Conservation (phyloP, 106 monocot species). For the Apostasia ramifera region DNA sequence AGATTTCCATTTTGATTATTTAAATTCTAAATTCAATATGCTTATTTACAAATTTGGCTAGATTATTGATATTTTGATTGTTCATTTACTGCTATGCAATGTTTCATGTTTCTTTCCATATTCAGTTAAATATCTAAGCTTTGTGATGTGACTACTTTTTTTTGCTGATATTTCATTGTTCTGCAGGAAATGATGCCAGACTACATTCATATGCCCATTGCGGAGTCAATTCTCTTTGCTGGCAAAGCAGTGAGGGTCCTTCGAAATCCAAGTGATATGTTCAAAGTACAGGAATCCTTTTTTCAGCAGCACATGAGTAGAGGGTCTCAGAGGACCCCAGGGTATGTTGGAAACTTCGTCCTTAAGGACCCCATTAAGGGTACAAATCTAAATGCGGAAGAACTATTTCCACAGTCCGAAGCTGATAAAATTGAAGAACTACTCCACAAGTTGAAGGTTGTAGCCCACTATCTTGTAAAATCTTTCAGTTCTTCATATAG, state of each 20-base stretch:
- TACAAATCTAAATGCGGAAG: conserved; percentile 31
- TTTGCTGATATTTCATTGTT: not conserved
- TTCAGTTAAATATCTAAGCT: not conserved
- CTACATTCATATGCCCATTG: conserved; percentile 84
- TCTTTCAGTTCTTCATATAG: not conserved
- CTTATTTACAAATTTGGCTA: too few relatives aligned
- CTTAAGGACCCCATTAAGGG: conserved; percentile 31
- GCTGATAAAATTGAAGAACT: conserved; percentile 85
- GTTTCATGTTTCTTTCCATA: too few relatives aligned
- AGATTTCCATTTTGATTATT: too few relatives aligned
- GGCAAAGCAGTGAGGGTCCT: conserved; percentile 96
- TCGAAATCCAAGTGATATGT: conserved; percentile 65
- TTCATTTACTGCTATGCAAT: too few relatives aligned
- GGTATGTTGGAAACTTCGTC: conserved; percentile 25
- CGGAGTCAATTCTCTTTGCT: conserved; percentile 95
- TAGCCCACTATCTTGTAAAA: not conserved
- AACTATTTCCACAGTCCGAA: conserved; percentile 82
- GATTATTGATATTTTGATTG: too few relatives aligned
- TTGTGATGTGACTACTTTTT: not conserved
- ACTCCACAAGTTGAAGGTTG: conserved; percentile 91
- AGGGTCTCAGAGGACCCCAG: conserved; percentile 34
- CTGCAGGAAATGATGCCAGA: conserved; percentile 92
- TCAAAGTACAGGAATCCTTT: conserved; percentile 47
- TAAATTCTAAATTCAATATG: too few relatives aligned
- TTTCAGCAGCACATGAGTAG: conserved; percentile 38